phyloP scores from a whole-genome alignment of 768 basidiomycete genomes.

The Asterophora parasitica region DNA sequence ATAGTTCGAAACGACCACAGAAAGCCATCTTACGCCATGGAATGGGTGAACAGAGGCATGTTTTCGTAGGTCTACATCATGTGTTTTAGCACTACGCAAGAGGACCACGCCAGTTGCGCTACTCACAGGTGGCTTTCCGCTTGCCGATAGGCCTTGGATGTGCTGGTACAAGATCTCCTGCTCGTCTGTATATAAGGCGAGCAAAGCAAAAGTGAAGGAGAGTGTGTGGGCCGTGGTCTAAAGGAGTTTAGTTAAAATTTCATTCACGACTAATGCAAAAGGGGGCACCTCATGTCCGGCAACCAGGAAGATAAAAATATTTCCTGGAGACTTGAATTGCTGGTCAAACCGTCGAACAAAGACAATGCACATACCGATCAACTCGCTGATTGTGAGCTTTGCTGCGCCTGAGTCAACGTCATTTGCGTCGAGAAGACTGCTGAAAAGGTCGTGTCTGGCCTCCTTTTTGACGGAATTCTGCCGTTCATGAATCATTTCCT shows the following conservation, averaged over 20 bases:
- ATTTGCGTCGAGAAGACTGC: conserved; percentile 46
- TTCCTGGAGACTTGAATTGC: conserved; percentile 24
- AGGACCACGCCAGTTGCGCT: neutral
- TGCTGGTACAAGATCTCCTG: conserved; percentile 40
- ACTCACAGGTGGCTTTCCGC: conserved; percentile 28
- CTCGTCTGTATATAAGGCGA: conserved; percentile 38
- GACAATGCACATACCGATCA: conserved; percentile 25
- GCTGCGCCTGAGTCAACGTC: conserved; percentile 29
- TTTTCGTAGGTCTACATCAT: conserved; percentile 33
- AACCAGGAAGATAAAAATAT: conserved; percentile 49
- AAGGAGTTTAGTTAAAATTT: neutral
- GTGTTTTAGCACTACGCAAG: neutral
- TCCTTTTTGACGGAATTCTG: conserved; percentile 29
- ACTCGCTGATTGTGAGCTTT: conserved; percentile 39
- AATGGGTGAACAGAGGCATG: conserved; percentile 33
- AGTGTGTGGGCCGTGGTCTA: conserved; percentile 38
- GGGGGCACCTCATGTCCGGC: conserved; percentile 53
- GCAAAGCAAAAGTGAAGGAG: conserved; percentile 33
- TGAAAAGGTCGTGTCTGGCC: conserved; percentile 48
- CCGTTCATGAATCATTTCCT: conserved; percentile 49
- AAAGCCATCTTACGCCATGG: conserved; percentile 28
- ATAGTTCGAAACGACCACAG: neutral
- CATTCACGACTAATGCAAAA: neutral
- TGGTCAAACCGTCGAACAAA: neutral
- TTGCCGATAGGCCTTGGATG: conserved; percentile 26